These are phyloP conservation scores for Gentiana macrophylla DNA, from an alignment of 257 asterid species.

Conservation along the genomic window DNA sequence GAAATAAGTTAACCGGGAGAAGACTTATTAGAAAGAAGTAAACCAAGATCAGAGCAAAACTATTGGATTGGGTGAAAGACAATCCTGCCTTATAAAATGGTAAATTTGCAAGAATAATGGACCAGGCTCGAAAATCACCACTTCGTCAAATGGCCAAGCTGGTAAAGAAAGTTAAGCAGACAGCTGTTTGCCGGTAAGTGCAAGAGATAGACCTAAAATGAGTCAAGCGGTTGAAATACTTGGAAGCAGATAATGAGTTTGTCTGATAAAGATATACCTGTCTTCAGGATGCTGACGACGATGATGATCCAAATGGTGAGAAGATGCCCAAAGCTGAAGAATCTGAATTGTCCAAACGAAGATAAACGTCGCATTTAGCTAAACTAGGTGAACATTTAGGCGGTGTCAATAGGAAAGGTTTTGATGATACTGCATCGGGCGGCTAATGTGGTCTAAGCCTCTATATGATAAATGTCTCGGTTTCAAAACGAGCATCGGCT, in stretches of 20 bases:
- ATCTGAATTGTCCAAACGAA: conserved; percentile 60
- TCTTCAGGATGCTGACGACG: no score
- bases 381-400: conserved; percentile 65
- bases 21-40: conserved; percentile 65
- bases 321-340: conserved; percentile 23
- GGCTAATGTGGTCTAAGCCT: conserved; percentile 30
- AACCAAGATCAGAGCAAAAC: conserved; percentile 66
- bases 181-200: conserved; percentile 50
- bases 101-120: conserved; percentile 55
- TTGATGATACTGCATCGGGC: conserved; percentile 72
- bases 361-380: conserved; percentile 68
- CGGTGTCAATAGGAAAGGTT: conserved; percentile 42
- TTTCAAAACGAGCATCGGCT: no score
- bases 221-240: conserved; percentile 64
- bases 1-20: conserved; percentile 77
- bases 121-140: conserved; percentile 61
- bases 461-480: no score
- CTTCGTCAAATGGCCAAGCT: conserved; percentile 47
- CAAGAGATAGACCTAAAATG: conserved; percentile 82
- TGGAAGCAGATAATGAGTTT: conserved; percentile 40
- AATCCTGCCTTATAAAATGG: conserved; percentile 43
- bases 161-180: conserved; percentile 58
- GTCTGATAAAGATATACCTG: conserved; percentile 29
- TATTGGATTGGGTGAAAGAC: conserved; percentile 74
- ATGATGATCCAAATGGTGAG: conserved; percentile 25